phyloP scores from a whole-genome alignment of 768 basidiomycete species.

The Porpolomopsis calyptriformis region DNA sequence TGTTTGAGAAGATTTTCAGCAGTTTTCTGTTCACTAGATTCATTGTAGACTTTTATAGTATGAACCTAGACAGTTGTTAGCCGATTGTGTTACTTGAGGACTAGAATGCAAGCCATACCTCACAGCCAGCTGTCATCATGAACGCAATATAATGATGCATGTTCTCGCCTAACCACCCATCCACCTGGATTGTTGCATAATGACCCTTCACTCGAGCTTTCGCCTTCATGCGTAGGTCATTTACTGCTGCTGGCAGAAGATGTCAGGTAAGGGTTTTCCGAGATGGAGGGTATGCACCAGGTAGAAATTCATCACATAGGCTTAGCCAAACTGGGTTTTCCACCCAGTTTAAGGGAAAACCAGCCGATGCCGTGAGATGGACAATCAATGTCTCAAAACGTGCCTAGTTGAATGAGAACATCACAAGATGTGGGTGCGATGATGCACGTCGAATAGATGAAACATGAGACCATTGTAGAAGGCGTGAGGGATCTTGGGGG shows the following conservation, averaged over 20 bases:
- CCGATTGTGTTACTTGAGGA: not conserved
- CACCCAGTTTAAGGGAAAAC: constrained; percentile 15
- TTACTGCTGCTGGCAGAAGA: constrained; percentile 8
- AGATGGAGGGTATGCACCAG: not conserved
- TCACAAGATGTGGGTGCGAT: not conserved
- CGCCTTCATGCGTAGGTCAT: not conserved
- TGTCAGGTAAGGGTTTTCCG: constrained; percentile 8
- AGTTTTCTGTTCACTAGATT: constrained; percentile 21
- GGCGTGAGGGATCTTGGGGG: too few species aligned
- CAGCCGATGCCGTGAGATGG: constrained; percentile 11
- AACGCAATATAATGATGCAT: constrained; percentile 23
- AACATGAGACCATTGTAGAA: too few species aligned
- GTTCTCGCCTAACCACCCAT: constrained; percentile 29
- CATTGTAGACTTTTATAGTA: constrained; percentile 22
- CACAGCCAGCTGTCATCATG: constrained; percentile 17
- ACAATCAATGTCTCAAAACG: constrained; percentile 5
- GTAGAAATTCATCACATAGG: constrained; percentile 12
- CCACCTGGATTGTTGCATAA: constrained; percentile 21
- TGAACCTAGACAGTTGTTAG: constrained; percentile 14
- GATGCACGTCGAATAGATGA: not conserved
- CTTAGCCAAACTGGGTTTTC: constrained; percentile 14
- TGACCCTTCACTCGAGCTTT: constrained; percentile 8
- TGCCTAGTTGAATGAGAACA: not conserved
- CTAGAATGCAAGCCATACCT: constrained; percentile 11
- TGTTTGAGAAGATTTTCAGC: constrained; percentile 20